Percentiles rank a stretch among this genome's conserved stretches.
Conservation (phyloP, 768 basidiomycete species). For the Suillus americanus region DNA sequence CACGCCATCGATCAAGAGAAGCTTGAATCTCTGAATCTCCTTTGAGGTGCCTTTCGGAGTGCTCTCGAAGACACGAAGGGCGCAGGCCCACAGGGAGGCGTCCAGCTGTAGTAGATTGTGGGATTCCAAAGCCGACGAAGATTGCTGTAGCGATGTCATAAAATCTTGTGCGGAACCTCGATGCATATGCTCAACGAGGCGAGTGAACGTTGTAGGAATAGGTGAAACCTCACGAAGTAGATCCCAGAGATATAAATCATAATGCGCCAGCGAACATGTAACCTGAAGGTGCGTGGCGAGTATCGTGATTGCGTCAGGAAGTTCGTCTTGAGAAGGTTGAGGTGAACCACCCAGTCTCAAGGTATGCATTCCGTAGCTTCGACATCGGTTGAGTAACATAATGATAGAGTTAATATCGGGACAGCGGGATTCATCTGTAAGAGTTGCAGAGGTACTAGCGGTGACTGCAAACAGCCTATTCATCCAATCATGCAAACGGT, state of each 20-base stretch:
- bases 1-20: slow-evolving; percentile 42
- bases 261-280: slow-evolving; percentile 11
- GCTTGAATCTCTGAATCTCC: slow-evolving; percentile 36
- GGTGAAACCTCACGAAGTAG: slow-evolving; percentile 31
- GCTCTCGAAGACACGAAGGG: slow-evolving; percentile 46
- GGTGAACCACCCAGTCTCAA: slow-evolving; percentile 1
- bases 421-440: neutral
- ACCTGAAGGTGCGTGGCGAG: slow-evolving; percentile 22
- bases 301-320: slow-evolving; percentile 24
- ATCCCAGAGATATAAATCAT: slow-evolving; percentile 14
- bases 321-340: slow-evolving; percentile 12
- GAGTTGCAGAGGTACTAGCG: neutral
- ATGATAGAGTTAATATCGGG: slow-evolving; percentile 12
- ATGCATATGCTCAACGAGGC: slow-evolving; percentile 24
- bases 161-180: slow-evolving; percentile 24
- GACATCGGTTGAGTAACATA: slow-evolving; percentile 28
- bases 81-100: slow-evolving; percentile 53
- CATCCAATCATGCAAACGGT: slow-evolving; percentile 26
- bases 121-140: slow-evolving; percentile 31
- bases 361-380: slow-evolving; percentile 19
- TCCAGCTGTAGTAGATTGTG: slow-evolving; percentile 41
- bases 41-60: slow-evolving; percentile 21
- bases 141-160: slow-evolving; percentile 21
- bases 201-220: slow-evolving; percentile 29
- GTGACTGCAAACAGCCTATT: slow-evolving; percentile 15